Evolutionary conservation across 352 stramenopile genomes (phyloP), one percentile per base, ranked within the genome.

Genomic region (Blastocystis hominis): DNA sequence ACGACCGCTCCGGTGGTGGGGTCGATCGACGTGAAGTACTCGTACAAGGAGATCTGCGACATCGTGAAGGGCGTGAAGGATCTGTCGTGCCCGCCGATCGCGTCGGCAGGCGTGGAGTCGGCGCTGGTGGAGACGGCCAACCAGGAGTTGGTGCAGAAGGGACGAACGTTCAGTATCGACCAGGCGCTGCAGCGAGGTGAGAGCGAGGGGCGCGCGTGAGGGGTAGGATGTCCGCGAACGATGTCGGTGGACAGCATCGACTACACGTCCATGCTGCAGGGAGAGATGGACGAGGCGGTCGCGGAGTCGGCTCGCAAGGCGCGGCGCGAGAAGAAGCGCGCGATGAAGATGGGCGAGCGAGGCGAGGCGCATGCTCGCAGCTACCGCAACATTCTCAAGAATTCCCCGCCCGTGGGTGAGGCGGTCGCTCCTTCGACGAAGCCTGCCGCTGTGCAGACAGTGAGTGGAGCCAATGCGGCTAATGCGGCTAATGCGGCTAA

Each of bases 201-300:
- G n/a, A n/a, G n/a, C n/a, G n/a, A n/a, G n/a, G n/a, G n/a, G n/a
- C n/a, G n/a, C n/a, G n/a, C n/a, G n/a, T n/a, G n/a, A n/a, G n/a
- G n/a, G n/a, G n/a, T n/a, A n/a, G n/a, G n/a, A n/a, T n/a, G 30
- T 47, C 75, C 75, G 36, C 75, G 75, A 3, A 68, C 75, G 24
- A 54, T 86, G 62, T 86, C 75, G 9, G 75, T 86, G 5, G 75
- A 86, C 46, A 86, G 75, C 50, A 54, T 86, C 3, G 75, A 86
- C 50, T 86, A 86, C 50, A 86, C 75, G 6, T 68, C 36, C n/a
- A 86, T 86, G 75, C 30, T 86, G 3, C 4, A 38, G 24, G 75
- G 75, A 47, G 62, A 86, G 7, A 17, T 75, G 62, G 75, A 86
- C 46, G 75, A 86, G 38, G 75, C 7, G 42, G 34, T 68, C 10